phyloP scores from a whole-genome alignment of 768 basidiomycete species.

The Russula sp. region DNA sequence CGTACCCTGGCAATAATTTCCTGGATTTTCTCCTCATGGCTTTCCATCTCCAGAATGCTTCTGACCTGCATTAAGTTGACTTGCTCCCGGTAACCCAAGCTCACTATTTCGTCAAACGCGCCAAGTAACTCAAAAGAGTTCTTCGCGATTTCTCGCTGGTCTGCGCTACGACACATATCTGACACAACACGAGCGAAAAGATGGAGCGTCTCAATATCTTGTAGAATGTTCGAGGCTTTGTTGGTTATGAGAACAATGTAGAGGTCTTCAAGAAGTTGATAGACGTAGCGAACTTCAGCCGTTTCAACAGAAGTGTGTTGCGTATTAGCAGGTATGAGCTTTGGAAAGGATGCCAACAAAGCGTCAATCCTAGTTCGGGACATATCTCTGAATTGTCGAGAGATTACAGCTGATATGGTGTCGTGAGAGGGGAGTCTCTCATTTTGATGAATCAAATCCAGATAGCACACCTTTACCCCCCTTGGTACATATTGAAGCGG shows the following conservation, averaged over 20 bases:
- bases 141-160: slow-evolving; percentile 84
- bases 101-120: slow-evolving; percentile 96
- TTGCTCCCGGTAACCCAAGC: slow-evolving; percentile 77
- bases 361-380: slow-evolving; percentile 89
- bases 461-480: slow-evolving; percentile 74
- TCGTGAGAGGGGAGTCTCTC: not conserved
- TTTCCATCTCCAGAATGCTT: slow-evolving; percentile 82
- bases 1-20: slow-evolving; percentile 93
- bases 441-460: not conserved
- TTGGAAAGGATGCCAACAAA: slow-evolving; percentile 93
- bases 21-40: slow-evolving; percentile 91
- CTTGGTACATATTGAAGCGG: slow-evolving; percentile 93
- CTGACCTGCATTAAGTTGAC: slow-evolving; percentile 75
- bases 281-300: slow-evolving; percentile 91
- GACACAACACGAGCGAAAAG: slow-evolving; percentile 92
- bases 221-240: slow-evolving; percentile 97
- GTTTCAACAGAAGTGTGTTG: slow-evolving; percentile 98
- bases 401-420: slow-evolving; percentile 69
- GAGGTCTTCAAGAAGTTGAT: slow-evolving; percentile 93
- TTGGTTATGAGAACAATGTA: slow-evolving; percentile 98
- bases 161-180: slow-evolving; percentile 79
- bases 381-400: slow-evolving; percentile 94
- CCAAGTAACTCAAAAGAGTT: slow-evolving; percentile 91
- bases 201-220: slow-evolving; percentile 95
- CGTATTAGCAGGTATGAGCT: slow-evolving; percentile 89